phyloP scores from a whole-genome alignment of 176 grass and related monocot species.

The Leersia perrieri region DNA sequence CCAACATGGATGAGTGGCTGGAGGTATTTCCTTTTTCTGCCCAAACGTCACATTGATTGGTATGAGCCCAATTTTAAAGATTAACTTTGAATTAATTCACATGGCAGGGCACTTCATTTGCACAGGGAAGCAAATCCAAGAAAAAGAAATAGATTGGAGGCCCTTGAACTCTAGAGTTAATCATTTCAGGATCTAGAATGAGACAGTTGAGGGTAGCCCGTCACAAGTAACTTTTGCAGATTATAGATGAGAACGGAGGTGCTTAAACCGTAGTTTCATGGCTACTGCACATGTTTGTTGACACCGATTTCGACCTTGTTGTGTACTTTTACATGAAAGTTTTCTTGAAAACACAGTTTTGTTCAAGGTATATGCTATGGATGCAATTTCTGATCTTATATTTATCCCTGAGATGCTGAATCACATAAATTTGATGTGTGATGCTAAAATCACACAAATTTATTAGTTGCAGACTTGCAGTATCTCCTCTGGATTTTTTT shows the following conservation, averaged over 20 bases:
- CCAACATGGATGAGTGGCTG: constrained; percentile 93
- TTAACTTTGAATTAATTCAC: not conserved
- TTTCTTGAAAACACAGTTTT: constrained; percentile 49
- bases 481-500: not conserved
- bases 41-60: not conserved
- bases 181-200: constrained; percentile 41
- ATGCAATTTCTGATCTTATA: constrained; percentile 16
- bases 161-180: constrained; percentile 31
- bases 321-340: constrained; percentile 42
- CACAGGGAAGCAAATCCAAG: constrained; percentile 50
- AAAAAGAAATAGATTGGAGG: constrained; percentile 55
- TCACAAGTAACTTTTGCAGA: constrained; percentile 38
- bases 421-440: too few species aligned
- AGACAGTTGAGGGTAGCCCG: constrained; percentile 32
- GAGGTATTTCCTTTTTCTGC: constrained; percentile 49
- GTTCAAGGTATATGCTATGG: constrained; percentile 31
- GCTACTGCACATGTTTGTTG: constrained; percentile 24
- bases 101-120: constrained; percentile 75
- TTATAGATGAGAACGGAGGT: constrained; percentile 38
- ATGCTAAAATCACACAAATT: not conserved
- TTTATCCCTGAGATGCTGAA: not conserved
- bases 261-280: constrained; percentile 39
- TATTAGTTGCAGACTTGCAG: not conserved
- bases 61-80: not conserved
- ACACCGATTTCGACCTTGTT: constrained; percentile 45